Percentiles rank a stretch among this genome's conserved stretches.
Evolutionary conservation across 306 rosid genomes (phyloP).

Genomic region (Casuarina equisetifolia): DNA sequence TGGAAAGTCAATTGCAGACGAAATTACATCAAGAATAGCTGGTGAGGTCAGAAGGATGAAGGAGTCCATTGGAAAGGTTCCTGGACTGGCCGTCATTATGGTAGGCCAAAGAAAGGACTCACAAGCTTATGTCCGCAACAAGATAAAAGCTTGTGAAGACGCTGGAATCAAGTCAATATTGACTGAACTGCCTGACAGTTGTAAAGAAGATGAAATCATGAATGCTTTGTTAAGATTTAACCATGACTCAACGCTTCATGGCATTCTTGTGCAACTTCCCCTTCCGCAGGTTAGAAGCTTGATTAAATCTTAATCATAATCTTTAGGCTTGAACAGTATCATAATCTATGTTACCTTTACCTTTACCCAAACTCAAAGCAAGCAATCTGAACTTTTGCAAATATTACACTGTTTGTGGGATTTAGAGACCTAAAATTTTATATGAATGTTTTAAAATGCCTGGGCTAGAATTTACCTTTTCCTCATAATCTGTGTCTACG

Average conservation of each 20-base stretch:
- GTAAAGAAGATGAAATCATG: conserved; percentile 61
- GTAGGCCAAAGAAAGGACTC: conserved; percentile 90
- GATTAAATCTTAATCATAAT: too few relatives aligned
- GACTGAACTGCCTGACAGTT: conserved; percentile 56
- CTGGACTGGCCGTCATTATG: conserved; percentile 85
- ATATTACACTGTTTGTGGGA: not conserved
- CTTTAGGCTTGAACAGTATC: conserved; percentile 36
- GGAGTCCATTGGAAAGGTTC: conserved; percentile 59
- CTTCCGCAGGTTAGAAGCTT: conserved; percentile 53
- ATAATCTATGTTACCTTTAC: conserved; percentile 15
- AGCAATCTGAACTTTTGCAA: not conserved
- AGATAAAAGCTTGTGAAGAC: conserved; percentile 81
- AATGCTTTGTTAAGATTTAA: conserved; percentile 55
- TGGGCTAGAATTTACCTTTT: not conserved
- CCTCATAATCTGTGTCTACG: not conserved
- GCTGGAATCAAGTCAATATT: conserved; percentile 70
- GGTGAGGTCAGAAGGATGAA: conserved; percentile 78
- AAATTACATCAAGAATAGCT: conserved; percentile 64
- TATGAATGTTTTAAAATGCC: not conserved
- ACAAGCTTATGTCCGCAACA: conserved; percentile 73
- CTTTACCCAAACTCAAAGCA: conserved; percentile 20
- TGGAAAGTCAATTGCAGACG: conserved; percentile 64
- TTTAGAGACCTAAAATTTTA: conserved; percentile 1
- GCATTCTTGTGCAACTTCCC: conserved; percentile 97
- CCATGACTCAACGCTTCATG: conserved; percentile 80